phyloP scores from a whole-genome alignment of 805 yeast genomes.

The Teunomyces gatunensis region DNA sequence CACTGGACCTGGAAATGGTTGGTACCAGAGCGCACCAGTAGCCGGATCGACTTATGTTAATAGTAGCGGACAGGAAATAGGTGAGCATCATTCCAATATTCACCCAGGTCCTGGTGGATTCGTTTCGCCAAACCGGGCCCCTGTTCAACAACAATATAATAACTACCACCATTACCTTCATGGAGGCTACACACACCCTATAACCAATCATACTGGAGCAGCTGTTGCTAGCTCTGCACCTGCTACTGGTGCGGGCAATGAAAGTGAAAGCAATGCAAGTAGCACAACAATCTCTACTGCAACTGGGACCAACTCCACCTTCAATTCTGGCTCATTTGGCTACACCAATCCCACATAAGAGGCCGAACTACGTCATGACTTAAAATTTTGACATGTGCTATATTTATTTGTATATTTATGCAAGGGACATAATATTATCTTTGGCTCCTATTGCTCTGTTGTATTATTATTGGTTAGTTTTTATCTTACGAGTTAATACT shows the following conservation, averaged over 20 bases:
- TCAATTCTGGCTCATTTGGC: conserved; percentile 2
- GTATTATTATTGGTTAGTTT: conserved; percentile 3
- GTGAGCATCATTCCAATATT: not conserved
- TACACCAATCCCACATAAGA: conserved; percentile 4
- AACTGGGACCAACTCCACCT: not conserved
- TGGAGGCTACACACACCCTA: not conserved
- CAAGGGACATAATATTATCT: not conserved
- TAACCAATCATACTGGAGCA: not conserved
- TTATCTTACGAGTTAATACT: not conserved
- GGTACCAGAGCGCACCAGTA: not conserved
- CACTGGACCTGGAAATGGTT: conserved; percentile 1
- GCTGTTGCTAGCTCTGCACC: not conserved
- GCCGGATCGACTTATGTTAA: not conserved
- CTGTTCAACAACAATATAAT: conserved; percentile 1
- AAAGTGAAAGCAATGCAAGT: not conserved
- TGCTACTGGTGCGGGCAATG: not conserved
- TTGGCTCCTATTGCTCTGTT: not conserved
- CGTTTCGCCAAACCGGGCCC: conserved; percentile 3
- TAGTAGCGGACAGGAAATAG: not conserved
- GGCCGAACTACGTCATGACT: not conserved
- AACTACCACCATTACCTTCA: conserved; percentile 4
- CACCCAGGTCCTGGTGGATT: not conserved
- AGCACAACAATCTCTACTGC: not conserved
- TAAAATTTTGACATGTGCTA: not conserved
- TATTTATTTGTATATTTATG: conserved; percentile 2